Evolutionary conservation across 2,329 filamentous ascomycete genomes (phyloP), one percentile per base, ranked within the genome.

Genomic region (Plectosphaerella plurivora): DNA sequence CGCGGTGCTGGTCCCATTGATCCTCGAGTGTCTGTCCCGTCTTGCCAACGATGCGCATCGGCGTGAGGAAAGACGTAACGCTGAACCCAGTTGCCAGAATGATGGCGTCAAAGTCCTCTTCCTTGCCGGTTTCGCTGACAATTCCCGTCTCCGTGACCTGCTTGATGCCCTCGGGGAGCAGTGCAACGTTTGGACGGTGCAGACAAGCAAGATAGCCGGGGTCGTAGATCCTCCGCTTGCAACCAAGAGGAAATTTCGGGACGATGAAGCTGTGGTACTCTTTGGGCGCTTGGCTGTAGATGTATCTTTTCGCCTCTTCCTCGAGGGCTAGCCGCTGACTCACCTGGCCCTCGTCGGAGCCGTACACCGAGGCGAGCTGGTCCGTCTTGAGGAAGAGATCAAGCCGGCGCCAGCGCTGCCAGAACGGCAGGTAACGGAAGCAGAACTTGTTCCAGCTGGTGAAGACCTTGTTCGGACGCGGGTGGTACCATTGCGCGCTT

Each of bases 171-270:
- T 63, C 60, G 1, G 59, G 50, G 2, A 66, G 33, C 15, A 70
- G 51, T n/a, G 66, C 60, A 1, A 70, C 60, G 9, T 70, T 68
- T 1, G 60, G 48, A 0, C 28, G 52, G 45, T 66, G 60, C 5
- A 71, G 55, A 18, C 59, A 59, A 1, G 58, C 54, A 1, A 71
- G 59, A 12, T 70, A 71, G 11, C 61, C 65, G 0, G 68, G 63
- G 35, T 70, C 68, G 7, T 63, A 65, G 35, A 71, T 65, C 2
- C 67, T 62, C 2, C 68, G 57, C 52, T 70, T 71, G 48, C 68
- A 72, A 0, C 68, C 69, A 3, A 70, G 51, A 1, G 66, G 64
- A 1, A 64, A 66, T 6, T 63, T 57, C 0, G 68, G 68, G 1
- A 70, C 54, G 0, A 72, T 52, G 44, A 61, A 59, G 8, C 64